Evolutionary conservation across 495 filamentous ascomycete genomes (phyloP).

Genomic region (Cercophora sp.): DNA sequence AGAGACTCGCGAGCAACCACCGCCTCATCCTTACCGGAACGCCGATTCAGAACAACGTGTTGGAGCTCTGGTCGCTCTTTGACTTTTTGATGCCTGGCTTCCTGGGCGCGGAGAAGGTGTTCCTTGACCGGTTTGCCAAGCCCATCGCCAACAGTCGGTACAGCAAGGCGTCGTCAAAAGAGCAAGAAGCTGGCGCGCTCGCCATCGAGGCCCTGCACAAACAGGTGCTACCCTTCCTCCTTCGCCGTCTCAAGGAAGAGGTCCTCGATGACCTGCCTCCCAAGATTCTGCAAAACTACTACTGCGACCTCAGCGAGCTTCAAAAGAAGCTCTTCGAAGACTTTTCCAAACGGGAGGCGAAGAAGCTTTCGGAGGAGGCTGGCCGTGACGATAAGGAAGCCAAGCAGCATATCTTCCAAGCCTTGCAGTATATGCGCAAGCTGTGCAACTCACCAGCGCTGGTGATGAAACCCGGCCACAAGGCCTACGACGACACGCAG

Average conservation of each 20-base stretch:
- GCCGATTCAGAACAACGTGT: constrained; percentile 95
- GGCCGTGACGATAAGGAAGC: constrained; percentile 77
- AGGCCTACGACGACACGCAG: constrained; percentile 82
- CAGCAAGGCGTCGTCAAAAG: constrained; percentile 94
- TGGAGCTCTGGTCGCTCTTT: constrained; percentile 96
- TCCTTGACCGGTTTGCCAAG: constrained; percentile 94
- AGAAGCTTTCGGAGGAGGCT: constrained; percentile 72
- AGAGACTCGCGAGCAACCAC: constrained; percentile 82
- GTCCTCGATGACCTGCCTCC: constrained; percentile 93
- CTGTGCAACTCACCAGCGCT: constrained; percentile 95
- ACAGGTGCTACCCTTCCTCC: constrained; percentile 93
- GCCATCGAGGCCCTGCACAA: constrained; percentile 97
- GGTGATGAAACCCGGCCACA: constrained; percentile 90
- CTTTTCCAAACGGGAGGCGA: constrained; percentile 88
- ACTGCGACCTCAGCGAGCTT: constrained; percentile 94
- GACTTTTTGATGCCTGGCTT: constrained; percentile 99
- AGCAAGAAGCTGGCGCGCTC: constrained; percentile 93
- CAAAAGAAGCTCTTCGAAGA: constrained; percentile 95
- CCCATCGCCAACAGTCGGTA: constrained; percentile 93
- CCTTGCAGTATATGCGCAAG: constrained; percentile 98
- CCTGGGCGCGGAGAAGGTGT: constrained; percentile 96
- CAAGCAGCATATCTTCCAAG: constrained; percentile 99
- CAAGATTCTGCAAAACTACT: constrained; percentile 99
- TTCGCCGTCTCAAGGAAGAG: constrained; percentile 95
- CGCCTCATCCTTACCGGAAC: constrained; percentile 94